Conservation (phyloP, 1,284 basidiomycete genomes). For the Amylostereum chailletii region DNA sequence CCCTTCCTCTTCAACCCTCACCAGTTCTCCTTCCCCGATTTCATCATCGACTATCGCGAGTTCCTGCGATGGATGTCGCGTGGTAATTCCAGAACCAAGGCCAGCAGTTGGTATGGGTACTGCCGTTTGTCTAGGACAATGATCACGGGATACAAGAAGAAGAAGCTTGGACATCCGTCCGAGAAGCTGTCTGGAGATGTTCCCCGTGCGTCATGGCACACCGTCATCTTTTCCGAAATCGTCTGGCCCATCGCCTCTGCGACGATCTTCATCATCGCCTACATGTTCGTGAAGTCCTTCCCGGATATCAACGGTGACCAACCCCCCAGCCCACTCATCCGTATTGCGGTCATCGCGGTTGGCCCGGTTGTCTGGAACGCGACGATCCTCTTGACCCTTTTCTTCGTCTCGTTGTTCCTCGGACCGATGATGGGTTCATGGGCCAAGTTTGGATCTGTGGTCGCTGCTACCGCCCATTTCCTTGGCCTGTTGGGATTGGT, state of each 20-base stretch:
- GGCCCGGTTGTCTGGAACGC: constrained; percentile 98
- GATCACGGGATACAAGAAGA: constrained; percentile 98
- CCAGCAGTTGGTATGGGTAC: constrained; percentile 97
- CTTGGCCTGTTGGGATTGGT: constrained; percentile 74
- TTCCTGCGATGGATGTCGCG: constrained; percentile 97
- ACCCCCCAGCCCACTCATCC: constrained; percentile 75
- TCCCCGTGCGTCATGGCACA: constrained; percentile 81
- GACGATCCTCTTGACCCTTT: constrained; percentile 76
- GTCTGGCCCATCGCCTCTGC: constrained; percentile 76
- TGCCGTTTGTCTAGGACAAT: constrained; percentile 91
- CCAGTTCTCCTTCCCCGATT: constrained; percentile 92
- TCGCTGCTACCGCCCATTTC: constrained; percentile 86
- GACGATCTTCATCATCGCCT: constrained; percentile 74
- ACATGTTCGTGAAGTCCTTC: constrained; percentile 90
- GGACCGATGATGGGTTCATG: constrained; percentile 87
- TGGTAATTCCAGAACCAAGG: constrained; percentile 90
- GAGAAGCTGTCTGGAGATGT: constrained; percentile 92
- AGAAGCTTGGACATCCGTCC: constrained; percentile 91
- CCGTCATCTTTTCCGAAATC: constrained; percentile 83
- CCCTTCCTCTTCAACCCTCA: constrained; percentile 98
- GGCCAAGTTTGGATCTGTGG: constrained; percentile 80
- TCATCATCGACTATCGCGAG: constrained; percentile 96
- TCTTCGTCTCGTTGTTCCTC: constrained; percentile 87
- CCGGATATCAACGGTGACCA: constrained; percentile 55
- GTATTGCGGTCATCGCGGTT: constrained; percentile 84